Evolutionary conservation across 768 basidiomycete genomes (phyloP).

Genomic region (Phaffia tasmanica): DNA sequence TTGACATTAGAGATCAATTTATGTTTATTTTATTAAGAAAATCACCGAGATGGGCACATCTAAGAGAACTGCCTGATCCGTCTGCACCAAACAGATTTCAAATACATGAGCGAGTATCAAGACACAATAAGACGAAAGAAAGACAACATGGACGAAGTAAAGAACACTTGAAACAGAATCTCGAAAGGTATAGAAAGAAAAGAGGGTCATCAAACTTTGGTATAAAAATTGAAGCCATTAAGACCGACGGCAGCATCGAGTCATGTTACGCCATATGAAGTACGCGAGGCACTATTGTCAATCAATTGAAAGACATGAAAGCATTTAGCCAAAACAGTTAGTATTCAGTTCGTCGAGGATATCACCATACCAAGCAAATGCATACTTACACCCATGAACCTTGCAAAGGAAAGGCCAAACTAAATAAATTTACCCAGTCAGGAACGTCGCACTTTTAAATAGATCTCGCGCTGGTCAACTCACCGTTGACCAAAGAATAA

Average conservation of each 20-base stretch:
- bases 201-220: too few species aligned
- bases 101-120: too few species aligned
- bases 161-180: too few species aligned
- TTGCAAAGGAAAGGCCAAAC: constrained; percentile 57
- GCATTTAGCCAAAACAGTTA: constrained; percentile 20
- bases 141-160: too few species aligned
- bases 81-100: too few species aligned
- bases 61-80: too few species aligned
- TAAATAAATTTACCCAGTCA: not conserved
- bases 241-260: constrained; percentile 59
- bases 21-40: too few species aligned
- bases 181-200: too few species aligned
- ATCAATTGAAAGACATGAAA: too few species aligned
- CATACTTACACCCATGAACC: constrained; percentile 60
- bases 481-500: constrained; percentile 64
- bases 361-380: not conserved
- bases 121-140: too few species aligned
- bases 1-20: not conserved
- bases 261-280: constrained; percentile 71
- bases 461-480: not conserved
- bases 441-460: not conserved
- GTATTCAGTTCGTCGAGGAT: not conserved
- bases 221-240: constrained; percentile 1
- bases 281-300: constrained; percentile 59
- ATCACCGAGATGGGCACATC: too few species aligned